Evolutionary conservation across 208 protist species (phyloP).

Genomic region (Kentomonas sorsogonicus): DNA sequence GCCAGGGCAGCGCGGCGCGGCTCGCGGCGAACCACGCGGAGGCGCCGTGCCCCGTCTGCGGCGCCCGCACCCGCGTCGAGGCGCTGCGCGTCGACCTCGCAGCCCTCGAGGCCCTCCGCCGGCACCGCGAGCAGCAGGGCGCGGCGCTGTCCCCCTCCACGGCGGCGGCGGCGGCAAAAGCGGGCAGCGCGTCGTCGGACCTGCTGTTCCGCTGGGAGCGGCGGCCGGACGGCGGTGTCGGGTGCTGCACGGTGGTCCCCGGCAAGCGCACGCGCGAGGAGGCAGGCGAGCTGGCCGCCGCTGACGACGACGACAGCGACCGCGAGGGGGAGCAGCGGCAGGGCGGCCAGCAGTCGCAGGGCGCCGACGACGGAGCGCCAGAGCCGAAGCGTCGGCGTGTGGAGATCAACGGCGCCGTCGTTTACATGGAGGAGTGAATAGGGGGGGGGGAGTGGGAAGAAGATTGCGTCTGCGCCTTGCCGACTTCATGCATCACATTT

Average conservation of each 20-base stretch:
- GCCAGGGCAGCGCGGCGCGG: constrained; percentile 20
- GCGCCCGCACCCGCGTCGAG: constrained; percentile 19
- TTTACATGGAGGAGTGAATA: constrained; percentile 38
- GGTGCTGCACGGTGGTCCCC: constrained; percentile 7
- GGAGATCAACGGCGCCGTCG: constrained; percentile 52
- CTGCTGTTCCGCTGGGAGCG: too few relatives aligned
- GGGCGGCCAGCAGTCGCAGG: constrained; percentile 16
- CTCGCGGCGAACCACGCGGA: constrained; percentile 18
- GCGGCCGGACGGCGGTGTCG: constrained; percentile 33
- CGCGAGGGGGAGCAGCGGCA: background rate
- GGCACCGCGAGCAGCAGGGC: constrained; percentile 3
- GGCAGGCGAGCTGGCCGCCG: background rate
- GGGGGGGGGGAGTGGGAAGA: too few relatives aligned
- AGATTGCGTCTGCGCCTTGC: too few relatives aligned
- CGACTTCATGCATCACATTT: too few relatives aligned
- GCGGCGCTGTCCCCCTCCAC: background rate
- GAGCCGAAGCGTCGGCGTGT: constrained; percentile 35
- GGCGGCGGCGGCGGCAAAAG: constrained; percentile 1
- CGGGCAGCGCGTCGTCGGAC: constrained; percentile 2
- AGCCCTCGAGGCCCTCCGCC: constrained; percentile 30
- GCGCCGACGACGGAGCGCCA: constrained; percentile 9
- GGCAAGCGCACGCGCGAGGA: background rate
- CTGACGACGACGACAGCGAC: background rate
- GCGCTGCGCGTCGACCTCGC: constrained; percentile 38
- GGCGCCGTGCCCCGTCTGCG: constrained; percentile 51